Percentiles rank a stretch among this genome's conserved stretches.
Conservation (phyloP, 2,329 filamentous ascomycete species). For the Ceratocystis lukuohia region DNA sequence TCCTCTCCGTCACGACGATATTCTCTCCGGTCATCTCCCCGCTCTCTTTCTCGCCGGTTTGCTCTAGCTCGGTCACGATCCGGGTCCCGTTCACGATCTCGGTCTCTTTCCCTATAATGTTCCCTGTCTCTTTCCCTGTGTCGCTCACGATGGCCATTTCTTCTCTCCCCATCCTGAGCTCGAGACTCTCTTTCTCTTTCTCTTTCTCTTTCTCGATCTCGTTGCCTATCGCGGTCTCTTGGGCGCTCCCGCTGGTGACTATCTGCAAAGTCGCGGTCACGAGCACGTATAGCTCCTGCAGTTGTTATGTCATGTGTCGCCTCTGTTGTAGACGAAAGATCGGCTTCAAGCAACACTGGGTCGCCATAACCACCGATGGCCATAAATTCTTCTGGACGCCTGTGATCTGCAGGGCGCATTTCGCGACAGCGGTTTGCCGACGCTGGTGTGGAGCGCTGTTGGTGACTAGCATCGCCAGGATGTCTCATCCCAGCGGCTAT, state of each 20-base stretch:
- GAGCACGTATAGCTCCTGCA: neutral
- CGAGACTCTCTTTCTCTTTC: slow-evolving; percentile 7
- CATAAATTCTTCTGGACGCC: slow-evolving; percentile 64
- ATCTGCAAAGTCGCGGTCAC: neutral
- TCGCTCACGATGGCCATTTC: neutral
- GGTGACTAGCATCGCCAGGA: neutral
- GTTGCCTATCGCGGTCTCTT: neutral
- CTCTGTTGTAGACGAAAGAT: slow-evolving; percentile 25
- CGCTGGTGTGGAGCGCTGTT: slow-evolving; percentile 12
- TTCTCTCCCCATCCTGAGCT: neutral
- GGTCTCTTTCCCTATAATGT: neutral
- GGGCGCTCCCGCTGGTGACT: neutral
- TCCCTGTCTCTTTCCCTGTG: neutral
- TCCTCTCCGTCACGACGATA: neutral
- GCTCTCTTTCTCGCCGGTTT: neutral
- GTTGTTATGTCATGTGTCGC: slow-evolving; percentile 23
- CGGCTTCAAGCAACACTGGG: slow-evolving; percentile 55
- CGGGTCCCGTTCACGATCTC: slow-evolving; percentile 3
- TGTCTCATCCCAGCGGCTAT: neutral
- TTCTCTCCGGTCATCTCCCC: neutral
- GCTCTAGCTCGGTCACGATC: neutral
- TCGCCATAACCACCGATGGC: slow-evolving; percentile 79
- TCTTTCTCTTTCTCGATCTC: neutral
- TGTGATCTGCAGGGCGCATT: slow-evolving; percentile 49
- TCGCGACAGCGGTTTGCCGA: slow-evolving; percentile 37